Percentiles rank a stretch among this genome's conserved stretches.
Conservation (phyloP, 306 rosid genomes). For the Canavalia ensiformis region DNA sequence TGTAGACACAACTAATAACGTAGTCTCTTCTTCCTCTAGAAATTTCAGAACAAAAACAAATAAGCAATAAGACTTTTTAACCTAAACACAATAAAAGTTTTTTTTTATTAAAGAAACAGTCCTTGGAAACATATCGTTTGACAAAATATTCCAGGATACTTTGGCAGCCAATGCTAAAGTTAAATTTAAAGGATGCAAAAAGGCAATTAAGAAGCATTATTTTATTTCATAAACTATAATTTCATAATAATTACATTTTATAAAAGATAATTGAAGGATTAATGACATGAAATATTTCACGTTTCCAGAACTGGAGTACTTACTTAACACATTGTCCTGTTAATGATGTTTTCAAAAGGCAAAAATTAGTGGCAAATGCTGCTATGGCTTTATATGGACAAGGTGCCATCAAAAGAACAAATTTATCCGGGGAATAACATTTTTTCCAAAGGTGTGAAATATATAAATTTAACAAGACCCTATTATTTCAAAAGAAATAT, state of each 20-base stretch:
- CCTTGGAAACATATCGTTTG: background rate
- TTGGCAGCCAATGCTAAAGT: conserved; percentile 9
- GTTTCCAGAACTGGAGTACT: conserved; percentile 16
- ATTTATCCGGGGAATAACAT: background rate
- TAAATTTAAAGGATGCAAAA: conserved; percentile 4
- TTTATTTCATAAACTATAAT: conserved; percentile 12
- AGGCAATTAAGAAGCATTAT: conserved; percentile 17
- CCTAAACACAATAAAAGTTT: conserved; percentile 18
- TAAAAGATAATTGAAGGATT: conserved; percentile 16
- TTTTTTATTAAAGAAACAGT: background rate
- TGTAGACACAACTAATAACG: conserved; percentile 79
- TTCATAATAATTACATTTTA: conserved; percentile 28
- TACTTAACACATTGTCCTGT: background rate
- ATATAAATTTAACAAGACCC: conserved; percentile 27
- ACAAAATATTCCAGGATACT: conserved; percentile 29
- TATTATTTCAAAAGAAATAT: conserved; percentile 32
- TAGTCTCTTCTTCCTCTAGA: conserved; percentile 78
- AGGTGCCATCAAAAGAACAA: conserved; percentile 13
- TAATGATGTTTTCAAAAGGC: conserved; percentile 36
- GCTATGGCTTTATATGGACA: conserved; percentile 32
- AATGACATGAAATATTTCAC: conserved; percentile 2
- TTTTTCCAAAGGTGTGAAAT: conserved; percentile 11
- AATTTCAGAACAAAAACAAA: conserved; percentile 44
- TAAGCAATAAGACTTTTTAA: conserved; percentile 38
- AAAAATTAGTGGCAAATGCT: conserved; percentile 20